phyloP scores from a whole-genome alignment of 179 eudicot species.

The Pouteria campechiana region DNA sequence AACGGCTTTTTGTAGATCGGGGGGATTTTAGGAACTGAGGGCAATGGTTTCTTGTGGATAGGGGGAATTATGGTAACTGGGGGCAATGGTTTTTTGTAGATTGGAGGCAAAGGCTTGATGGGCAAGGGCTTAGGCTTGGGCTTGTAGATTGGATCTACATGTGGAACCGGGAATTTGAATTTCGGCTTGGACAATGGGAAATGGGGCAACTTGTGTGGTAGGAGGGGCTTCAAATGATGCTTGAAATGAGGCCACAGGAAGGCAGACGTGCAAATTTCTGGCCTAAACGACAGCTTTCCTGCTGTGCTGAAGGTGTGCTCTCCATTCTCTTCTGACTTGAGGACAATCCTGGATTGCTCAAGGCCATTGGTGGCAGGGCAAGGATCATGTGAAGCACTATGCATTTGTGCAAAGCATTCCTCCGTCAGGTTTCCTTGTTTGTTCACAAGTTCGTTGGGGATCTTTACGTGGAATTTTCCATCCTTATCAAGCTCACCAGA shows the following conservation, averaged over 20 bases:
- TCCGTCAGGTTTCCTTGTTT: conserved; percentile 15
- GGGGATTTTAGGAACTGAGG: not conserved
- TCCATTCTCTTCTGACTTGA: conserved; percentile 10
- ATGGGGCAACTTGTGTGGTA: not conserved
- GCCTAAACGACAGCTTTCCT: conserved; percentile 19
- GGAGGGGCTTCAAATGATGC: conserved; percentile 5
- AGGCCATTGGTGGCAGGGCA: conserved; percentile 21
- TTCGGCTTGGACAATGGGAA: conserved; percentile 12
- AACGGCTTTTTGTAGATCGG: conserved; percentile 1
- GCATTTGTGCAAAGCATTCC: conserved; percentile 35
- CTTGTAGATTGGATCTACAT: conserved; percentile 4
- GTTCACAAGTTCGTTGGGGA: conserved; percentile 23
- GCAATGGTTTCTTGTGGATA: not conserved
- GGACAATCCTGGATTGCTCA: conserved; percentile 18
- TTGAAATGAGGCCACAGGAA: conserved; percentile 19
- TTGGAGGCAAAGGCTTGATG: not conserved
- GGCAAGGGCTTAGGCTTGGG: conserved; percentile 16
- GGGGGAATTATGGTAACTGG: not conserved
- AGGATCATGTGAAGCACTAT: conserved; percentile 19
- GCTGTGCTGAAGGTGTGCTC: conserved; percentile 11
- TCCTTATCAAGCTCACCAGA: conserved; percentile 36
- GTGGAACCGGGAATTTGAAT: conserved; percentile 5
- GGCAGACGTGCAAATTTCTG: conserved; percentile 20
- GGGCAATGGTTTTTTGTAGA: not conserved
- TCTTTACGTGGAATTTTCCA: conserved; percentile 43